Evolutionary conservation across 2,329 filamentous ascomycete species (phyloP).

Genomic region (Claviceps sp.): DNA sequence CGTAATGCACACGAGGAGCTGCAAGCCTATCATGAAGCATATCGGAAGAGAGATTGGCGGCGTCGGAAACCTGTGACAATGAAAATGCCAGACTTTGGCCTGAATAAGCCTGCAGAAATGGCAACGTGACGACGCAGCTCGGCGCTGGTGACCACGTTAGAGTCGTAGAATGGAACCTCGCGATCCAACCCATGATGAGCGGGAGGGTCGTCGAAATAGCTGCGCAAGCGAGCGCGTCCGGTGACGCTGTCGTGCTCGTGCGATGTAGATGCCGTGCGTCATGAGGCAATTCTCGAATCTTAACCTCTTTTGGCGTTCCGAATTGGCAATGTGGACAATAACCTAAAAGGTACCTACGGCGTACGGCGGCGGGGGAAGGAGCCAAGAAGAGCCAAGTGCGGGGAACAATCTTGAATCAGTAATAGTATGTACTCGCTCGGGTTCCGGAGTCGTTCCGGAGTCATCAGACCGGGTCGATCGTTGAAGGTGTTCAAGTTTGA

Average conservation of each 20-base stretch:
- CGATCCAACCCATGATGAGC: not conserved
- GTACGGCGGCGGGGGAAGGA: too few species aligned
- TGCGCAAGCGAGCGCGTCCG: not conserved
- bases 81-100: not conserved
- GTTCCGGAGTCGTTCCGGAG: too few species aligned
- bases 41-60: not conserved
- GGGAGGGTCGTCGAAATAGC: not conserved
- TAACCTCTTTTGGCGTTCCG: not conserved
- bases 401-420: too few species aligned
- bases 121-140: not conserved
- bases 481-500: too few species aligned
- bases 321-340: not conserved
- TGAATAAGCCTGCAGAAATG: not conserved
- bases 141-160: not conserved
- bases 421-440: too few species aligned
- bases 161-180: not conserved
- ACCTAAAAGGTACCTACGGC: too few species aligned
- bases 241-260: constrained; percentile 1
- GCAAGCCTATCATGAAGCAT: not conserved
- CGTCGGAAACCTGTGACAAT: not conserved
- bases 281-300: not conserved
- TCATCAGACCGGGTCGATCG: too few species aligned
- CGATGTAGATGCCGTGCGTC: not conserved
- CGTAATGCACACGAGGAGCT: not conserved
- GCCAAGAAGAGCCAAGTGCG: too few species aligned